phyloP scores from a whole-genome alignment of 257 asterid genomes.

The Thymus mandschuricus region DNA sequence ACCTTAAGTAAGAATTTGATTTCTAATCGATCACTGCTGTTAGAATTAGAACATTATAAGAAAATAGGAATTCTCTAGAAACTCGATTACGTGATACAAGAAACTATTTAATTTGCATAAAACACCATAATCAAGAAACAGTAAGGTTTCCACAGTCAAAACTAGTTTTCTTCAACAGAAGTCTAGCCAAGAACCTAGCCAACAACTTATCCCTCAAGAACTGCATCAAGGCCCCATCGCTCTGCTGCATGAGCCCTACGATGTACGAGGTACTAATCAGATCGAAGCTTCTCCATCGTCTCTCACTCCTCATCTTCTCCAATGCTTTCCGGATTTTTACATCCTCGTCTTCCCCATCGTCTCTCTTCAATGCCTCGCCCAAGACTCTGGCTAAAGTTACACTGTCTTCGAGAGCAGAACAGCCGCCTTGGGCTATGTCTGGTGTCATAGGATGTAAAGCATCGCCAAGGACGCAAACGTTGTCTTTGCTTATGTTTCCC shows the following conservation, averaged over 20 bases:
- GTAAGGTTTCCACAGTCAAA: conserved; percentile 52
- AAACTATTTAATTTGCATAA: no score
- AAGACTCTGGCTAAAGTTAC: conserved; percentile 37
- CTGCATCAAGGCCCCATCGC: conserved; percentile 34
- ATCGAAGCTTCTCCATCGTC: conserved; percentile 49
- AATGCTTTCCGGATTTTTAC: conserved; percentile 21
- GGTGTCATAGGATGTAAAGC: conserved; percentile 58
- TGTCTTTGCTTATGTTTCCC: conserved; percentile 44
- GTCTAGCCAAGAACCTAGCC: conserved; percentile 33
- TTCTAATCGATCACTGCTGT: background rate
- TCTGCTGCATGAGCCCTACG: conserved; percentile 40
- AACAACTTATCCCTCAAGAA: conserved; percentile 40
- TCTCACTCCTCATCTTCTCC: conserved; percentile 40
- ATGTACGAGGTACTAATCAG: conserved; percentile 39
- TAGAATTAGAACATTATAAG: background rate
- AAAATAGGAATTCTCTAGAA: background rate
- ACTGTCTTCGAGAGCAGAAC: conserved; percentile 44
- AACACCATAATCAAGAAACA: conserved; percentile 15
- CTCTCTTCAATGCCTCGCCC: conserved; percentile 31
- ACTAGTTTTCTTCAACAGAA: conserved; percentile 35
- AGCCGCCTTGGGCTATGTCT: conserved; percentile 47
- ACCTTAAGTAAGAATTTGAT: background rate
- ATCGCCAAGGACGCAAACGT: conserved; percentile 40
- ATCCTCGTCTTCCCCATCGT: conserved; percentile 26
- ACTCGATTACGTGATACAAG: no score